Evolutionary conservation across 257 asterid genomes (phyloP).

Genomic region (Handroanthus guayacan): DNA sequence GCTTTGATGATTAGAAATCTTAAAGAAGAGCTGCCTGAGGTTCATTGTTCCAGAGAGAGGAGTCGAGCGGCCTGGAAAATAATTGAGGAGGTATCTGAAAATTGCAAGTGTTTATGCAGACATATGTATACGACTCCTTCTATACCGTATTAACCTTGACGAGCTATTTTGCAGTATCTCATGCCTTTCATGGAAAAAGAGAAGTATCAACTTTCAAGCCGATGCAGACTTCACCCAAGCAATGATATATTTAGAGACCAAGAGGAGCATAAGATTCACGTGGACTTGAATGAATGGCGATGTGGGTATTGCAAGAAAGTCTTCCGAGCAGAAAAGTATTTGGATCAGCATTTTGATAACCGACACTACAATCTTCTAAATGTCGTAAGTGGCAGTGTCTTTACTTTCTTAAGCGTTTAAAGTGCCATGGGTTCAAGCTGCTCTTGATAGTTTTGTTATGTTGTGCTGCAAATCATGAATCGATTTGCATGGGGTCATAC

Average conservation of each 20-base stretch:
- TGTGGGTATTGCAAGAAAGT: conserved; percentile 92
- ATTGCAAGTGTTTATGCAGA: background rate
- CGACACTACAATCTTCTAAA: conserved; percentile 86
- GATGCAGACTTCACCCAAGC: conserved; percentile 80
- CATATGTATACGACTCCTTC: conserved; percentile 7
- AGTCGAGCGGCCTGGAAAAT: conserved; percentile 88
- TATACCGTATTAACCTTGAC: conserved; percentile 28
- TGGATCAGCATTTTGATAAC: conserved; percentile 96
- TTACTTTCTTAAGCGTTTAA: conserved; percentile 13
- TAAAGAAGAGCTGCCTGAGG: conserved; percentile 59
- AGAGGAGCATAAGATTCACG: conserved; percentile 84
- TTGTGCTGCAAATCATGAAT: conserved; percentile 4
- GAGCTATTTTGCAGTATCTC: conserved; percentile 69
- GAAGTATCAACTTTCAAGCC: conserved; percentile 66
- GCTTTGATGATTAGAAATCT: conserved; percentile 51
- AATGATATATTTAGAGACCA: conserved; percentile 90
- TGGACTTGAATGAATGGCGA: conserved; percentile 85
- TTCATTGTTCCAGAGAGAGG: conserved; percentile 97
- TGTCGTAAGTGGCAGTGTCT: conserved; percentile 56
- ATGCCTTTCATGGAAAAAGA: conserved; percentile 77
- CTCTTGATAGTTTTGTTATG: background rate
- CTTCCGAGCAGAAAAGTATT: conserved; percentile 79
- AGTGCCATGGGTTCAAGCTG: conserved; percentile 24
- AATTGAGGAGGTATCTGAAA: conserved; percentile 67
- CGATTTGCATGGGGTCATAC: conserved; percentile 1